Evolutionary conservation across 2,329 filamentous ascomycete genomes (phyloP).

Genomic region (Gremmenia infestans): DNA sequence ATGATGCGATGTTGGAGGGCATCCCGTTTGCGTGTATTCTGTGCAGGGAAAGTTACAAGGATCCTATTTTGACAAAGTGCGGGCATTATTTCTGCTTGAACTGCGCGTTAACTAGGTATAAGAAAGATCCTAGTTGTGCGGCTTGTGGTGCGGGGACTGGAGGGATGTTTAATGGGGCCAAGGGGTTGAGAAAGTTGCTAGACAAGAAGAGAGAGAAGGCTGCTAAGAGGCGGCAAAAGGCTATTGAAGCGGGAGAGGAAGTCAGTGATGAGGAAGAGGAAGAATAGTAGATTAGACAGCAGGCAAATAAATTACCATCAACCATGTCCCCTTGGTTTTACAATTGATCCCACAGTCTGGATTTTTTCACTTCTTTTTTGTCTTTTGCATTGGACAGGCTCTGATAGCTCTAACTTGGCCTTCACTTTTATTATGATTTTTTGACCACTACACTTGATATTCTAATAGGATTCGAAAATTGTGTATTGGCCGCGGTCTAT

Average conservation of each 20-base stretch:
- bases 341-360: no score
- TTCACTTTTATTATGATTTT: no score
- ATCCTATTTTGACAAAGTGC: conserved; percentile 82
- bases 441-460: no score
- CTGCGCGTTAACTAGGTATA: conserved; percentile 82
- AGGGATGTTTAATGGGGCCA: conserved; percentile 86
- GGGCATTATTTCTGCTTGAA: conserved; percentile 94
- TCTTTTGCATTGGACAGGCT: no score
- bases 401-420: no score
- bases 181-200: conserved; percentile 74
- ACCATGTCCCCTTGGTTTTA: no score
- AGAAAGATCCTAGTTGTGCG: conserved; percentile 80
- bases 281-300: conserved; percentile 17
- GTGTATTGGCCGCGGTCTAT: no score
- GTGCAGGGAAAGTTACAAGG: conserved; percentile 36
- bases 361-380: no score
- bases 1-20: conserved; percentile 29
- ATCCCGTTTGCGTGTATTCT: conserved; percentile 34
- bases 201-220: conserved; percentile 57
- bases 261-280: conserved; percentile 41
- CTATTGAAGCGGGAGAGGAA: conserved; percentile 48
- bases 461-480: no score
- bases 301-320: neutral
- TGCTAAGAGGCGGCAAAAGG: conserved; percentile 46
- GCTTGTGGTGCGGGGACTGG: conserved; percentile 80